Evolutionary conservation across 2,329 filamentous ascomycete genomes (phyloP).

Genomic region (Trichoderma endophyticum): DNA sequence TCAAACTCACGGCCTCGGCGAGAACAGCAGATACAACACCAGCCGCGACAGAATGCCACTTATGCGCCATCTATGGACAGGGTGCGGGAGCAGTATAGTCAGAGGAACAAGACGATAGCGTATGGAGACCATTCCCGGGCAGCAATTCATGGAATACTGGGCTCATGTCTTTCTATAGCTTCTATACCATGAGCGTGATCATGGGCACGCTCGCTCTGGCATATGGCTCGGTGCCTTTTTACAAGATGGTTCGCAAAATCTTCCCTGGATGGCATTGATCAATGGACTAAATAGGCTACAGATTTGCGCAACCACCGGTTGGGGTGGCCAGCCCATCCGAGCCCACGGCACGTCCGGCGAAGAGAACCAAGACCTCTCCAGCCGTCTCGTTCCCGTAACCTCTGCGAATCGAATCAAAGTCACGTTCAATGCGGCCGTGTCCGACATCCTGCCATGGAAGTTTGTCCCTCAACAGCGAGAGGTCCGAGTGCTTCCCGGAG

Average conservation of each 20-base stretch:
- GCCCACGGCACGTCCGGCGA: conserved; percentile 57
- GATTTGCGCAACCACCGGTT: conserved; percentile 84
- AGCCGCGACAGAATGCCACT: conserved; percentile 28
- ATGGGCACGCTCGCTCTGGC: conserved; percentile 75
- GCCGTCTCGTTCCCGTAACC: conserved; percentile 76
- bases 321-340: conserved; percentile 89
- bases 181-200: conserved; percentile 74
- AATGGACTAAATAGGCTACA: conserved; percentile 11
- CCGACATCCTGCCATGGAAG: conserved; percentile 94
- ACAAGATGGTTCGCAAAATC: conserved; percentile 66
- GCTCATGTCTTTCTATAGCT: conserved; percentile 43
- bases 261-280: background rate
- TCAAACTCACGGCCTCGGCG: conserved; percentile 30
- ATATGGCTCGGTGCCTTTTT: conserved; percentile 80
- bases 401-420: conserved; percentile 83
- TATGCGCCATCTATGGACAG: conserved; percentile 54
- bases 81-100: conserved; percentile 60
- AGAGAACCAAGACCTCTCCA: conserved; percentile 60
- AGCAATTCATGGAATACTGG: background rate
- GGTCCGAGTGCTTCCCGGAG: conserved; percentile 89
- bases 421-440: conserved; percentile 93
- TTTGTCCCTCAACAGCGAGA: conserved; percentile 96
- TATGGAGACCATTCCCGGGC: conserved; percentile 25
- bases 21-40: conserved; percentile 23
- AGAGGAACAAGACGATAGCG: conserved; percentile 63